A percentile compares a stretch with the other conserved stretches of the same genome.
Evolutionary conservation across 345 rosid species (phyloP).

Genomic region (Eucalyptus tenuipes): DNA sequence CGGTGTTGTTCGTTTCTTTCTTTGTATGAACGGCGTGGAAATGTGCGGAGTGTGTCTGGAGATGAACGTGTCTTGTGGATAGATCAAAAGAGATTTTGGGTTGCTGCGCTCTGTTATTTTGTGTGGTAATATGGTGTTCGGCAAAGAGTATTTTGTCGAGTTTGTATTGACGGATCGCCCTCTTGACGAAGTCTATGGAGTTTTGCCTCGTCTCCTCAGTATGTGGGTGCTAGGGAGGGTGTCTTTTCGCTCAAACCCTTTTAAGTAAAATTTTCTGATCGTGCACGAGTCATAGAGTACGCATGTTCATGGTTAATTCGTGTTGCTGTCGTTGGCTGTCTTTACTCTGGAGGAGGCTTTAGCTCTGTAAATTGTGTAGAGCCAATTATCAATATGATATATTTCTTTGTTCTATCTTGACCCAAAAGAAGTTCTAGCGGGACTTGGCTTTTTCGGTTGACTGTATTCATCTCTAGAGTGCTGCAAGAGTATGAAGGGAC

Average conservation of each 20-base stretch:
- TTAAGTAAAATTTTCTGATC: not conserved
- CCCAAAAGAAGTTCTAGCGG: not conserved
- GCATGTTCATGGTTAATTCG: not conserved
- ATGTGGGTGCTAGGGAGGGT: no score
- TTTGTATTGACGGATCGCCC: not conserved
- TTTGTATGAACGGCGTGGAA: not conserved
- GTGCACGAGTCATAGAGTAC: not conserved
- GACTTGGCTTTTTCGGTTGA: not conserved
- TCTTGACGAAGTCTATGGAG: not conserved
- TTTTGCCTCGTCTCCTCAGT: not conserved
- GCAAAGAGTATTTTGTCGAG: not conserved
- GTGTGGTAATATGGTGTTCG: not conserved
- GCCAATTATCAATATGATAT: not conserved
- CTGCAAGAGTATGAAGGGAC: not conserved
- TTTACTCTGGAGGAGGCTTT: not conserved
- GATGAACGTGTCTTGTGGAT: not conserved
- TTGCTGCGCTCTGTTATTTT: not conserved
- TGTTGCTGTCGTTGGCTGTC: not conserved
- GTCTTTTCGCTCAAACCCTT: not conserved
- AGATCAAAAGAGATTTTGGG: not conserved
- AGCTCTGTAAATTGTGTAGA: not conserved
- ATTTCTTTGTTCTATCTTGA: not conserved
- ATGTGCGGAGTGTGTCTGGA: not conserved
- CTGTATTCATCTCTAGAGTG: not conserved
- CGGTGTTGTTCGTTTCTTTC: not conserved